A percentile compares a stretch with the other conserved stretches of the same genome.
Conservation (phyloP, 192 early-diverging fungal genomes). For the Thamnidium elegans region DNA sequence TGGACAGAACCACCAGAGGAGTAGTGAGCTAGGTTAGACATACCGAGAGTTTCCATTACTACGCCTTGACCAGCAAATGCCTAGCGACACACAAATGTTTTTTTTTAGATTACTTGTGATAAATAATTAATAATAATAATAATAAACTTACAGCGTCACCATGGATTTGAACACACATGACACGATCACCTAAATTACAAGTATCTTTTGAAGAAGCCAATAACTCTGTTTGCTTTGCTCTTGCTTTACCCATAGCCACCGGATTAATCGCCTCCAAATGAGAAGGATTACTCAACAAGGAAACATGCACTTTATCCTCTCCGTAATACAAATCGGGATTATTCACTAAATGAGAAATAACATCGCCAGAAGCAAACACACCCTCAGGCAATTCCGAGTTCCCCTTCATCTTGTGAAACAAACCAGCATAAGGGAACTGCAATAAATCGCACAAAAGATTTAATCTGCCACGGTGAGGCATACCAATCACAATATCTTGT, state of each 20-base stretch:
- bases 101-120: too few relatives aligned
- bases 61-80: constrained; percentile 88
- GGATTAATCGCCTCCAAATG: constrained; percentile 98
- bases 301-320: constrained; percentile 69
- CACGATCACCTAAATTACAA: constrained; percentile 89
- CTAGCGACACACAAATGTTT: too few relatives aligned
- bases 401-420: constrained; percentile 95
- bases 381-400: constrained; percentile 84
- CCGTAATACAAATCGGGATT: constrained; percentile 76
- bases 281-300: constrained; percentile 94
- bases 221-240: constrained; percentile 88
- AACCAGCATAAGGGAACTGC: constrained; percentile 70
- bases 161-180: constrained; percentile 93
- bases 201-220: constrained; percentile 56
- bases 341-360: constrained; percentile 81
- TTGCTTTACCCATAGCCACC: constrained; percentile 92
- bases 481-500: constrained; percentile 84
- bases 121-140: background rate
- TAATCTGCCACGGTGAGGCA: constrained; percentile 96
- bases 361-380: constrained; percentile 83
- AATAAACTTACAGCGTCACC: constrained; percentile 77
- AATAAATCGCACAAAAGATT: constrained; percentile 90
- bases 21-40: constrained; percentile 95
- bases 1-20: constrained; percentile 94
- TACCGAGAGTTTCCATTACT: constrained; percentile 92